phyloP scores from a whole-genome alignment of 2,329 filamentous ascomycete genomes.

The Fusarium beomiforme region DNA sequence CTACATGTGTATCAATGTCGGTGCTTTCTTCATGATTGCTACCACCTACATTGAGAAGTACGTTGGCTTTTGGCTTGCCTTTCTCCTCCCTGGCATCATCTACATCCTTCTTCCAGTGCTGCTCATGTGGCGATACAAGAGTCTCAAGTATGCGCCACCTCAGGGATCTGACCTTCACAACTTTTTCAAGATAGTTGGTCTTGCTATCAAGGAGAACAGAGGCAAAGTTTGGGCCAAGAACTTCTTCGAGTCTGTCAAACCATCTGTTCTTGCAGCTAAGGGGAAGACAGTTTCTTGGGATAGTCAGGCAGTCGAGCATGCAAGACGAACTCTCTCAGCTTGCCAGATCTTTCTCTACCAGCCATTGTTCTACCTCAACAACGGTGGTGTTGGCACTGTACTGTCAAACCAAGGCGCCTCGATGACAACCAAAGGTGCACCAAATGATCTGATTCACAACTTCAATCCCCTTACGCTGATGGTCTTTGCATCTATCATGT shows the following conservation, averaged over 20 bases:
- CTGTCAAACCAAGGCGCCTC: not conserved
- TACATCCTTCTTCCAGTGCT: constrained; percentile 66
- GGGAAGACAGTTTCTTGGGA: not conserved
- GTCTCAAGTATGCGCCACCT: not conserved
- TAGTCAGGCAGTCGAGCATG: not conserved
- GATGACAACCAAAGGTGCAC: constrained; percentile 58
- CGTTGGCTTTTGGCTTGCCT: constrained; percentile 58
- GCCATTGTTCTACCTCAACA: not conserved
- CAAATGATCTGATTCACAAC: constrained; percentile 70
- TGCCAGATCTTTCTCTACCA: constrained; percentile 5
- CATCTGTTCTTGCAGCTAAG: not conserved
- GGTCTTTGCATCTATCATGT: constrained; percentile 49
- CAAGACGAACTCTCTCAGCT: not conserved
- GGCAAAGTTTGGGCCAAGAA: not conserved
- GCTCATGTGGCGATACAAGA: not conserved
- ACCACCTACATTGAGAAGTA: constrained; percentile 64
- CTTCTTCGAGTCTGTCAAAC: not conserved
- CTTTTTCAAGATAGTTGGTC: not conserved
- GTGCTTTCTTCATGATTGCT: constrained; percentile 61
- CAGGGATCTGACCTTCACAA: not conserved
- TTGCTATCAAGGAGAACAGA: not conserved
- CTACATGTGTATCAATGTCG: constrained; percentile 65
- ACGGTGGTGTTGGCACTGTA: not conserved
- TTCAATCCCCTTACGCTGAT: constrained; percentile 70
- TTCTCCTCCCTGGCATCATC: constrained; percentile 49